Conservation (phyloP, 2,329 filamentous ascomycete genomes). For the Epichloe hybrida region DNA sequence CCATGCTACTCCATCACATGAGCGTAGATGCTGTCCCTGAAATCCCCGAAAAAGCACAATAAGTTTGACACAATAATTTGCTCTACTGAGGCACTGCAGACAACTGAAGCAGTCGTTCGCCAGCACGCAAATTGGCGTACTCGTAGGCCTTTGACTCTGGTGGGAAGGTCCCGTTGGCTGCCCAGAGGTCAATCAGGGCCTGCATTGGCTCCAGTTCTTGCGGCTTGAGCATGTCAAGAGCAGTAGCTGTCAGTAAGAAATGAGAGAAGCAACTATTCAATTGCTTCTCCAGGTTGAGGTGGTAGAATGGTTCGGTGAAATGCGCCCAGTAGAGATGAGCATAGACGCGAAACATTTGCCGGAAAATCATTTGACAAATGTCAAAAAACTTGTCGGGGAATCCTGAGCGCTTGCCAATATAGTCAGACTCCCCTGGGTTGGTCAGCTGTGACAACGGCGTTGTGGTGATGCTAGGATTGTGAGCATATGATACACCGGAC, state of each 20-base stretch:
- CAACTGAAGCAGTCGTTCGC: constrained; percentile 43
- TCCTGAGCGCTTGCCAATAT: constrained; percentile 83
- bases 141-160: constrained; percentile 56
- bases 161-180: constrained; percentile 76
- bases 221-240: constrained; percentile 71
- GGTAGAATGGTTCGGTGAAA: constrained; percentile 72
- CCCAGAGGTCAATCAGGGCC: constrained; percentile 83
- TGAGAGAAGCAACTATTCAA: constrained; percentile 82
- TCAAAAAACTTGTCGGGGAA: constrained; percentile 84
- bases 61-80: background rate
- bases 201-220: constrained; percentile 94
- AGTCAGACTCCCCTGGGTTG: constrained; percentile 52
- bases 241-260: constrained; percentile 68
- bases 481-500: constrained; percentile 51
- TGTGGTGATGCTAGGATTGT: constrained; percentile 44
- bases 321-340: constrained; percentile 97
- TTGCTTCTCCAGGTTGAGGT: constrained; percentile 67
- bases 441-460: constrained; percentile 50
- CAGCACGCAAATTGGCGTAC: constrained; percentile 47
- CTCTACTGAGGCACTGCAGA: constrained; percentile 19
- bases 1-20: background rate
- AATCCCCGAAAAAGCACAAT: background rate
- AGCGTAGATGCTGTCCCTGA: background rate
- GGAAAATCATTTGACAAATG: constrained; percentile 87
- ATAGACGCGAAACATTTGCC: constrained; percentile 98